These are phyloP conservation scores for Monosporascus ibericus DNA, from an alignment of 2,329 filamentous ascomycete species.

Conservation along the genomic window DNA sequence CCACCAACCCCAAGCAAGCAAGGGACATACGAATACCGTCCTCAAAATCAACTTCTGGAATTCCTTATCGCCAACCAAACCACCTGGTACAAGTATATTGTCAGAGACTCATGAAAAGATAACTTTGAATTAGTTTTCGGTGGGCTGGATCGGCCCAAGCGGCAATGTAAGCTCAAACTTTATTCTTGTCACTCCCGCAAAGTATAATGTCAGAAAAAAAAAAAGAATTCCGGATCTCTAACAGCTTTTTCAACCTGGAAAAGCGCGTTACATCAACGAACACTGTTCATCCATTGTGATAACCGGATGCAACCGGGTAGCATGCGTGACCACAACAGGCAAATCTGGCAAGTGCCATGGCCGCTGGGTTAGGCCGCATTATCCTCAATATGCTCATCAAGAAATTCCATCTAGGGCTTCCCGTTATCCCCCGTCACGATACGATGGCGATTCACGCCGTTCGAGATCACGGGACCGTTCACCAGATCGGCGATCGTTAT, in stretches of 20 bases:
- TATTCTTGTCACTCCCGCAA: not conserved
- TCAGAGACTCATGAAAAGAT: not conserved
- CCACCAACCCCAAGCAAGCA: not conserved
- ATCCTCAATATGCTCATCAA: conserved; percentile 19
- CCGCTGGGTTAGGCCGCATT: not conserved
- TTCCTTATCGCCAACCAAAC: not conserved
- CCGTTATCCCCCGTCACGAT: conserved; percentile 52
- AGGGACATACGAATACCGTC: not conserved
- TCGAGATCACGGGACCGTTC: conserved; percentile 66
- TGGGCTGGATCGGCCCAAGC: not conserved
- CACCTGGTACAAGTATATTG: not conserved
- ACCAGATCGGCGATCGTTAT: conserved; percentile 51
- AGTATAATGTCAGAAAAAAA: no score
- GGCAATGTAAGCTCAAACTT: not conserved
- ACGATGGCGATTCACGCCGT: conserved; percentile 55
- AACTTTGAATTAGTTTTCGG: not conserved
- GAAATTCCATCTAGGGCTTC: conserved; percentile 36
- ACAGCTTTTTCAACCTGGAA: not conserved
- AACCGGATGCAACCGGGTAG: no score
- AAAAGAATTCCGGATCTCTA: not conserved
- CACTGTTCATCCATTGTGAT: no score
- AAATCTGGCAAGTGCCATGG: not conserved
- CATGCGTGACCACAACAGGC: not conserved
- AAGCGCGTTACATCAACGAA: no score
- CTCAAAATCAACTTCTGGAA: not conserved